phyloP scores from a whole-genome alignment of 1,139 yeast genomes.

The Blastobotrys buckinghamii region DNA sequence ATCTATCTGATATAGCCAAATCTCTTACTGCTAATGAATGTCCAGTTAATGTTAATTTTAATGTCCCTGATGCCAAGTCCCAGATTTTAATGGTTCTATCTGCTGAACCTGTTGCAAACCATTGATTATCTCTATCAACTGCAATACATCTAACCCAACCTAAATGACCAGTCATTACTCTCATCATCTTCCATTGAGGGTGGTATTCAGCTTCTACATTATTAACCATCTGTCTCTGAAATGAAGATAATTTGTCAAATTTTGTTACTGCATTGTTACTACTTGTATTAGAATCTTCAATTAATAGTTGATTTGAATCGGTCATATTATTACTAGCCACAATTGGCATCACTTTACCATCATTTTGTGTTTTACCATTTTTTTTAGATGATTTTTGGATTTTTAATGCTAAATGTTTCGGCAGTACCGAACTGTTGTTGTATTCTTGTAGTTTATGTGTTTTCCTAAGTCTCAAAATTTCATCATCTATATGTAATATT shows the following conservation, averaged over 20 bases:
- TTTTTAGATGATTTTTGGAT: constrained; percentile 12
- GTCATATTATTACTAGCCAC: background rate
- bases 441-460: constrained; percentile 20
- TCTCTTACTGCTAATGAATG: constrained; percentile 89
- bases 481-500: constrained; percentile 3
- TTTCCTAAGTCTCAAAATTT: constrained; percentile 6
- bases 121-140: constrained; percentile 80
- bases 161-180: constrained; percentile 80
- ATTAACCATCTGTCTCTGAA: constrained; percentile 15
- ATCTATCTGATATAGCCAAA: constrained; percentile 61
- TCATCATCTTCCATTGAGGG: constrained; percentile 62
- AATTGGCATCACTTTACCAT: constrained; percentile 1
- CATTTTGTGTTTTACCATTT: background rate
- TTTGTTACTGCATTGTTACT: background rate
- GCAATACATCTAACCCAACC: constrained; percentile 87
- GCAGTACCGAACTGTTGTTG: constrained; percentile 14
- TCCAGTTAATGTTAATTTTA: constrained; percentile 77
- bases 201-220: constrained; percentile 42
- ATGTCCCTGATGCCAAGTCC: constrained; percentile 72
- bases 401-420: constrained; percentile 18
- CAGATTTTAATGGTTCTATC: constrained; percentile 88
- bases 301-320: constrained; percentile 1
- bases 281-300: constrained; percentile 1
- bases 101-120: constrained; percentile 89
- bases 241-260: constrained; percentile 5